A percentile compares a stretch with the other conserved stretches of the same genome.
Conservation (phyloP, 192 early-diverging fungal genomes). For the Coemansia sp. region DNA sequence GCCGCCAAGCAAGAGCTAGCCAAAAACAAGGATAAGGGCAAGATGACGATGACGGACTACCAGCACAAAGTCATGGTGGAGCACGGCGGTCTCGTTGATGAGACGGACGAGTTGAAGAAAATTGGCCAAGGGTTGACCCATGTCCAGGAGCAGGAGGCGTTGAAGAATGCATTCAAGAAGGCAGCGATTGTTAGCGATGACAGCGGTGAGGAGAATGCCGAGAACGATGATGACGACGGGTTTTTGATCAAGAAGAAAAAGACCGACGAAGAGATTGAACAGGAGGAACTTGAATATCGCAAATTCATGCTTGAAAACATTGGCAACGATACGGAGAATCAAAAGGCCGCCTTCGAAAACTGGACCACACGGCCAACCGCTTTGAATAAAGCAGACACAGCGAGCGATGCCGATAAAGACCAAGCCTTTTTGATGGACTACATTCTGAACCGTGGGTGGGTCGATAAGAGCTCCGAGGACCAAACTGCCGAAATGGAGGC, state of each 20-base stretch:
- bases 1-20: constrained; percentile 30
- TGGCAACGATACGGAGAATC: constrained; percentile 23
- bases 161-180: constrained; percentile 77
- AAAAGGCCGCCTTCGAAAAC: constrained; percentile 24
- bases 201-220: constrained; percentile 44
- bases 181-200: constrained; percentile 58
- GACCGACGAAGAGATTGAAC: constrained; percentile 72
- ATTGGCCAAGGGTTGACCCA: constrained; percentile 57
- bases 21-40: constrained; percentile 18
- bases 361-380: constrained; percentile 23
- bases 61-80: constrained; percentile 67
- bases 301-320: constrained; percentile 86
- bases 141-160: constrained; percentile 80
- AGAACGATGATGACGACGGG: constrained; percentile 62
- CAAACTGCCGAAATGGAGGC: constrained; percentile 69
- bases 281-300: constrained; percentile 89
- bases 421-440: constrained; percentile 88
- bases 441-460: constrained; percentile 93
- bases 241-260: constrained; percentile 77
- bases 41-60: constrained; percentile 82
- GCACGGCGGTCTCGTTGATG: constrained; percentile 57
- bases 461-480: constrained; percentile 73
- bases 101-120: constrained; percentile 28
- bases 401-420: constrained; percentile 48
- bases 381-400: constrained; percentile 15